Base-by-base conservation (phyloP, 2,329 filamentous ascomycete genomes). In the Penicillium sp. region DNA sequence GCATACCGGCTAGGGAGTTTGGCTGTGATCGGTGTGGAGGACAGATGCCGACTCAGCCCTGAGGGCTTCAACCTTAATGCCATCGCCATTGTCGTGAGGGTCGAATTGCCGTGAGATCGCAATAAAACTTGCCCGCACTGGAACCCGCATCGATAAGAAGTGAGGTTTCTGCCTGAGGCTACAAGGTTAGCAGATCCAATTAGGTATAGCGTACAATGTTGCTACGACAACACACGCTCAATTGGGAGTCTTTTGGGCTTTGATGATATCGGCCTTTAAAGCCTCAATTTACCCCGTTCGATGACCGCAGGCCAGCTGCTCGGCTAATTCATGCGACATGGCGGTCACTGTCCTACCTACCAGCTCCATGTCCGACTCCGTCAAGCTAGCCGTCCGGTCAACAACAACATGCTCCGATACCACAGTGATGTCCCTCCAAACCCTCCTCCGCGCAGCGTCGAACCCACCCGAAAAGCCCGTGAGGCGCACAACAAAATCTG, bases 311-410 rank as follows among this genome's bases (percentile, higher is more conserved):
- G 41, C 29, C 41, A 53, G 48, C 51, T 61, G 59, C 55, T 60
- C 57, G 50, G 24, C 56, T 50, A 56, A 60, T 59, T 53, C 43
- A 49, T 43, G 11, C 44, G 56, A 58, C 49, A 64, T 75, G 72
- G 68, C 72, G 57, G 70, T 75, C 46, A 68, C 69, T 59, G 60
- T 69, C 49, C 56, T 74, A 46, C 64, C 68, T 37, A 52, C 66
- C 58, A 69, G 68, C 58, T 68, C 70, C 56, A 57, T 71, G 19
- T 62, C 69, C 43, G 73, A 76, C 52, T 77, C 81, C 58, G 79
- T 85, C 67, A 86, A 84, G 67, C 74, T 76, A 58, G 82, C 83
- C 43, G 73, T 86, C 61, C 75, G 80, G 59, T 83, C 80, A 53
- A 77, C 78, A 13, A 73, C 80, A 47, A 84, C 79, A 63, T 86